Conservation (phyloP, 345 rosid genomes). For the Diplotaxis tenuifolia region DNA sequence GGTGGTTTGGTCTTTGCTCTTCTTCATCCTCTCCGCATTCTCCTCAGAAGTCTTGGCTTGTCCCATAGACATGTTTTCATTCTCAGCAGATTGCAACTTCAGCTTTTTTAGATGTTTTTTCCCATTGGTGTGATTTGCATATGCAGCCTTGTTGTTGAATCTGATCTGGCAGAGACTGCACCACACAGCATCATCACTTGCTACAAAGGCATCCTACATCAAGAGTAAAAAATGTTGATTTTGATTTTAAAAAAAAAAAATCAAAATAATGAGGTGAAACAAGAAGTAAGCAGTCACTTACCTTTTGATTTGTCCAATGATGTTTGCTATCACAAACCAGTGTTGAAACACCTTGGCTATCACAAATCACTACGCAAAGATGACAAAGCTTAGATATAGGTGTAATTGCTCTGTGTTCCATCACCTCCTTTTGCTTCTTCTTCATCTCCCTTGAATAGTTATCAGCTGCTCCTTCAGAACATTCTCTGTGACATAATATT, state of each 20-base stretch:
- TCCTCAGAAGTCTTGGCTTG: slow-evolving; percentile 8
- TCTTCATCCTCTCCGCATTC: background rate
- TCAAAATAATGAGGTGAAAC: background rate
- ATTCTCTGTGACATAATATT: slow-evolving; percentile 24
- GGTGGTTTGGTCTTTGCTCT: slow-evolving; percentile 9
- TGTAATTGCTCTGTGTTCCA: background rate
- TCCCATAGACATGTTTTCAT: background rate
- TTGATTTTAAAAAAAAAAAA: background rate
- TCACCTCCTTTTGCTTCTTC: background rate
- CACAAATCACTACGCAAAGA: slow-evolving; percentile 6
- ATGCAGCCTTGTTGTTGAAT: slow-evolving; percentile 20
- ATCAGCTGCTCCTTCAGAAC: slow-evolving; percentile 13
- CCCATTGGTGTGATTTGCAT: slow-evolving; percentile 24
- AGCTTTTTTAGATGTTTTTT: slow-evolving; percentile 15
- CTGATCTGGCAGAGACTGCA: slow-evolving; percentile 27
- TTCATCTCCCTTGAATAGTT: background rate
- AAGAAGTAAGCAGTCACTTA: slow-evolving; percentile 13
- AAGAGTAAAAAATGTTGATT: background rate
- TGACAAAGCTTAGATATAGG: background rate
- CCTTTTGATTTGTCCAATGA: background rate
- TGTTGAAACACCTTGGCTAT: slow-evolving; percentile 15
- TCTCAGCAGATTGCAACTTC: slow-evolving; percentile 3
- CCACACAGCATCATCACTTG: slow-evolving; percentile 14
- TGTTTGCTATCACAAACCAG: background rate
- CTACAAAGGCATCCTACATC: slow-evolving; percentile 13